Evolutionary conservation across 2,329 filamentous ascomycete species (phyloP).

Genomic region (Colletotrichum ledebouriae): DNA sequence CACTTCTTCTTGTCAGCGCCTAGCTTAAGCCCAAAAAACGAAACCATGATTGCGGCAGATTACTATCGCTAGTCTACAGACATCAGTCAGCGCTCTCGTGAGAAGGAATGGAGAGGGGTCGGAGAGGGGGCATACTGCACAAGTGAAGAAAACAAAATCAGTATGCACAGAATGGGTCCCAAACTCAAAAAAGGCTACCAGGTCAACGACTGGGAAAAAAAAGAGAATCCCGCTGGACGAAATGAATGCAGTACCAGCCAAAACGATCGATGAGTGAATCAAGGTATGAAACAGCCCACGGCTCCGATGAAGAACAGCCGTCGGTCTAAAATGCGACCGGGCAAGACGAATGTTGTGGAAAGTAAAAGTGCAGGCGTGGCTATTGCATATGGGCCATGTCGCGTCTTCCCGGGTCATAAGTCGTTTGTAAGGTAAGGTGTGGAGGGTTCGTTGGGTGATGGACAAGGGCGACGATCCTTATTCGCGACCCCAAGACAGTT

Average conservation of each 20-base stretch:
- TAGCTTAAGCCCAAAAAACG: slow-evolving; percentile 70
- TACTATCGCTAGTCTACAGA: slow-evolving; percentile 29
- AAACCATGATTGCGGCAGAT: slow-evolving; percentile 61
- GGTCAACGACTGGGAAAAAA: slow-evolving; percentile 10
- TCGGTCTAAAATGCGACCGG: slow-evolving; percentile 28
- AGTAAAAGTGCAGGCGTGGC: slow-evolving; percentile 32
- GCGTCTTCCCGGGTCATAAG: slow-evolving; percentile 34
- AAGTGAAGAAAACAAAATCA: slow-evolving; percentile 26
- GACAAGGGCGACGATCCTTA: slow-evolving; percentile 42
- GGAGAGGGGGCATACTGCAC: slow-evolving; percentile 37
- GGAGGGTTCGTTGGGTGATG: slow-evolving; percentile 33
- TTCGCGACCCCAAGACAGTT: slow-evolving; percentile 41
- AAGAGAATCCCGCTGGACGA: slow-evolving; percentile 10
- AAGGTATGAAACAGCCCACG: slow-evolving; percentile 26
- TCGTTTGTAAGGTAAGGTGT: slow-evolving; percentile 21
- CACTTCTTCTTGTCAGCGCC: slow-evolving; percentile 69
- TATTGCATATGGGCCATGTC: slow-evolving; percentile 41
- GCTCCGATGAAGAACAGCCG: slow-evolving; percentile 28
- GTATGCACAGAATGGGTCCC: slow-evolving; percentile 30
- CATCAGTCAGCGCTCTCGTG: slow-evolving; percentile 12
- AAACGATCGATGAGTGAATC: slow-evolving; percentile 5
- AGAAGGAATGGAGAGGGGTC: slow-evolving; percentile 23
- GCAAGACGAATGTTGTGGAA: slow-evolving; percentile 26
- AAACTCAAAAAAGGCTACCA: slow-evolving; percentile 12
- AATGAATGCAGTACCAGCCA: slow-evolving; percentile 20